These are phyloP conservation scores for Tolypocladium capitatum DNA, from an alignment of 2,329 filamentous ascomycete species.

Conservation along the genomic window DNA sequence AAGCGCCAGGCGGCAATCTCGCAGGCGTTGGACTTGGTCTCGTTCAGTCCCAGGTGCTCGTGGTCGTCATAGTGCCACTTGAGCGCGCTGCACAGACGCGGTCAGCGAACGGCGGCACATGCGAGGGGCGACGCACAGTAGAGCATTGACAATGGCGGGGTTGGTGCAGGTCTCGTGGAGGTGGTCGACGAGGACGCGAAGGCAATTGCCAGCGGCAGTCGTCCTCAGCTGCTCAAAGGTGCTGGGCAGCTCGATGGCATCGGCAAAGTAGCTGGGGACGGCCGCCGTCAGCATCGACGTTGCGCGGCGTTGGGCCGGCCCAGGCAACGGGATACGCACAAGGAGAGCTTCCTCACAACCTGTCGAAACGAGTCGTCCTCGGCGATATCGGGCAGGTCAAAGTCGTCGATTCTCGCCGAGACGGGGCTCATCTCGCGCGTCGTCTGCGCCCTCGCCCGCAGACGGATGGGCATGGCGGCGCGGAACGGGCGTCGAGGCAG, in stretches of 20 bases:
- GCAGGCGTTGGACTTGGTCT: slow-evolving; percentile 59
- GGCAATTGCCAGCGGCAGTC: slow-evolving; percentile 46
- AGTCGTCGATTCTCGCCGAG: slow-evolving; percentile 20
- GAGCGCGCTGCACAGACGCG: slow-evolving; percentile 41
- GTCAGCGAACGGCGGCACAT: slow-evolving; percentile 4
- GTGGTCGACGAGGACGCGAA: slow-evolving; percentile 48
- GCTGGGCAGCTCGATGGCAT: slow-evolving; percentile 49
- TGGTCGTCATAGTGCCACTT: slow-evolving; percentile 60
- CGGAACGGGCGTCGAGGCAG: not conserved
- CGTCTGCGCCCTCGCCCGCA: slow-evolving; percentile 19
- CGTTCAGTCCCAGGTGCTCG: slow-evolving; percentile 52
- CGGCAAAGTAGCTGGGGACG: slow-evolving; percentile 44
- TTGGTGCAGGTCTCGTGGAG: slow-evolving; percentile 51
- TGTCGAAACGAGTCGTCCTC: slow-evolving; percentile 47
- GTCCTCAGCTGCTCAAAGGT: slow-evolving; percentile 64
- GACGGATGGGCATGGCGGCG: slow-evolving; percentile 21
- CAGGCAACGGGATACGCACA: too few species aligned
- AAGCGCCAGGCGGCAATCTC: slow-evolving; percentile 76
- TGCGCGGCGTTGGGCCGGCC: not conserved
- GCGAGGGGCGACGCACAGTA: slow-evolving; percentile 41
- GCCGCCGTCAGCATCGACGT: slow-evolving; percentile 1
- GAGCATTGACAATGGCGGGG: slow-evolving; percentile 55
- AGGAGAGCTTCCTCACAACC: slow-evolving; percentile 53
- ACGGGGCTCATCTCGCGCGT: slow-evolving; percentile 22
- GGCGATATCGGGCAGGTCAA: slow-evolving; percentile 40